phyloP scores from a whole-genome alignment of 176 grass and related monocot genomes.

The Melocanna baccifera region DNA sequence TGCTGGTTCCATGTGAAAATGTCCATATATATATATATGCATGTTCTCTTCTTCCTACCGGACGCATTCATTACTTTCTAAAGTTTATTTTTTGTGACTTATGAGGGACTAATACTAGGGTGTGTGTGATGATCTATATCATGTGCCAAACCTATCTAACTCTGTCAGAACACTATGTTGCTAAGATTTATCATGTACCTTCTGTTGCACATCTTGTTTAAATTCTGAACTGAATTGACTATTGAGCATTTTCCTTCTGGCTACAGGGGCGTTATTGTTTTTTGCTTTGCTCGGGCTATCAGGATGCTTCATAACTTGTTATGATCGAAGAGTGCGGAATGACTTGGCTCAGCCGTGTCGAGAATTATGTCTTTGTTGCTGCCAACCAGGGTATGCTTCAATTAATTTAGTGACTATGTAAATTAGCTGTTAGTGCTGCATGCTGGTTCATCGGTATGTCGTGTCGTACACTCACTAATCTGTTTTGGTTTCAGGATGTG shows the following conservation, averaged over 20 bases:
- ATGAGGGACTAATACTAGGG: background rate
- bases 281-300: conserved; percentile 91
- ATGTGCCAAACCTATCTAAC: background rate
- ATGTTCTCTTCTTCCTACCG: background rate
- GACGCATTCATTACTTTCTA: background rate
- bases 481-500: conserved; percentile 71
- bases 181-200: conserved; percentile 1
- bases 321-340: conserved; percentile 81
- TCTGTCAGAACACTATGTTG: background rate
- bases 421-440: background rate
- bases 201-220: background rate
- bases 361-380: conserved; percentile 97
- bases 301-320: conserved; percentile 98
- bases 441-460: background rate
- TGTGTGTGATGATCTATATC: background rate
- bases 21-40: background rate
- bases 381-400: conserved; percentile 80
- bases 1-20: background rate
- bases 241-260: background rate
- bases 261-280: conserved; percentile 86
- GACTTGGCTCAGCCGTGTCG: conserved; percentile 95
- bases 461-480: background rate
- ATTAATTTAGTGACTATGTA: background rate
- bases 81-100: background rate
- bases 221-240: conserved; percentile 12